phyloP scores from a whole-genome alignment of 2,329 filamentous ascomycete species.

The Hypoxylon sp. region DNA sequence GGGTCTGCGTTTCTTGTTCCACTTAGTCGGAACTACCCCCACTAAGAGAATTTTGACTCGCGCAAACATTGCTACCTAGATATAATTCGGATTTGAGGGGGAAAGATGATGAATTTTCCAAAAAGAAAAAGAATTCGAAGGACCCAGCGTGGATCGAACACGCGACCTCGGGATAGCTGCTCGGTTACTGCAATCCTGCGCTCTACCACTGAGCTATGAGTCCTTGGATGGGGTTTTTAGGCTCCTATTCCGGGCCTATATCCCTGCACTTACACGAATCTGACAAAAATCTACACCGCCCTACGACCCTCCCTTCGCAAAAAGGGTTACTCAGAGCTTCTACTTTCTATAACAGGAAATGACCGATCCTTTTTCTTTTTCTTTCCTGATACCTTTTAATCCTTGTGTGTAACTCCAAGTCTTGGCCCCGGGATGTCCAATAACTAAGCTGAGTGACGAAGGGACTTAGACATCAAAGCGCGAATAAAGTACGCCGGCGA shows the following conservation, averaged over 20 bases:
- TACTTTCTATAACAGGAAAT: neutral
- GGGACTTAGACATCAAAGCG: neutral
- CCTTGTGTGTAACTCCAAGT: neutral
- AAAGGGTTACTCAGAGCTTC: neutral
- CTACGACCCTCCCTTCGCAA: neutral
- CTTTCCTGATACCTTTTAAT: neutral
- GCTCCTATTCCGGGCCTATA: neutral
- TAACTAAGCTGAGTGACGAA: neutral
- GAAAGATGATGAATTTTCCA: neutral
- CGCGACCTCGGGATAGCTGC: conserved; percentile 13
- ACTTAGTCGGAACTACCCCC: neutral
- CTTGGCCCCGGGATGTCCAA: neutral
- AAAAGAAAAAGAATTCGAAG: neutral
- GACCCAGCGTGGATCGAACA: conserved; percentile 16
- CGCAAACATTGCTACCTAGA: neutral
- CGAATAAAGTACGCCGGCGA: neutral
- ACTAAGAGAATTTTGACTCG: neutral
- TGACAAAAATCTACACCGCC: neutral
- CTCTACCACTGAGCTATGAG: conserved; percentile 15
- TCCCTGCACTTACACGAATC: neutral
- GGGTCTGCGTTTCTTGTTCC: neutral
- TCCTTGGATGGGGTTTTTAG: neutral
- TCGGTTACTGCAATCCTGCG: conserved; percentile 10
- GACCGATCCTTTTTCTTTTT: neutral
- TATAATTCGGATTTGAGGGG: neutral